Percentiles rank a stretch among this genome's conserved stretches.
Conservation (phyloP, 352 stramenopile species). For the Phytopythium litorale region DNA sequence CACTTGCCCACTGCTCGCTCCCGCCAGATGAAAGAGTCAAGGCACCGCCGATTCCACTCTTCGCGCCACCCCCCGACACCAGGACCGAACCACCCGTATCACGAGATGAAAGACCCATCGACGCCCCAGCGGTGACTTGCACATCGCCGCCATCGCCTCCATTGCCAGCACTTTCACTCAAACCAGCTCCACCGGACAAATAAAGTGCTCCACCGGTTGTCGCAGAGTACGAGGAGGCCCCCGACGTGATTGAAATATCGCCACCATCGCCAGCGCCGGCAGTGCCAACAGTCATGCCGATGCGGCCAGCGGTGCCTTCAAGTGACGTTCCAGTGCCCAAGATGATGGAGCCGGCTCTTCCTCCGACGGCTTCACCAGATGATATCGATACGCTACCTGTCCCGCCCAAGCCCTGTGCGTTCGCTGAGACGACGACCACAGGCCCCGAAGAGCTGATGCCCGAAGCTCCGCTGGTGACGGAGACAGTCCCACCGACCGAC, state of each 20-base stretch:
- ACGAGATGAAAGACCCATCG: constrained; percentile 43
- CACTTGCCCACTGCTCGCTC: constrained; percentile 49
- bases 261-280: constrained; percentile 49
- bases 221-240: constrained; percentile 39
- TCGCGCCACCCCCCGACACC: constrained; percentile 43
- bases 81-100: constrained; percentile 49
- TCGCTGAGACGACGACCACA: constrained; percentile 32
- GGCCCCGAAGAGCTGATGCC: constrained; percentile 38
- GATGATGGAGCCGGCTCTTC: constrained; percentile 33
- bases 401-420: constrained; percentile 31
- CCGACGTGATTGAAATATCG: constrained; percentile 41
- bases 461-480: constrained; percentile 37
- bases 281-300: constrained; percentile 35
- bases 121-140: constrained; percentile 43
- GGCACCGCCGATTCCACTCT: constrained; percentile 46
- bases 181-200: constrained; percentile 43
- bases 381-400: constrained; percentile 32
- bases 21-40: constrained; percentile 43
- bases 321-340: constrained; percentile 42
- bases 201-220: constrained; percentile 46
- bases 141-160: constrained; percentile 63
- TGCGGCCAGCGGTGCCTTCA: constrained; percentile 28
- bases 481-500: constrained; percentile 37
- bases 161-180: constrained; percentile 67
- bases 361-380: constrained; percentile 34